Percentiles rank a stretch among this genome's conserved stretches.
phyloP scores from a whole-genome alignment of 352 stramenopile genomes.

The Phytophthora pseudosyringae region DNA sequence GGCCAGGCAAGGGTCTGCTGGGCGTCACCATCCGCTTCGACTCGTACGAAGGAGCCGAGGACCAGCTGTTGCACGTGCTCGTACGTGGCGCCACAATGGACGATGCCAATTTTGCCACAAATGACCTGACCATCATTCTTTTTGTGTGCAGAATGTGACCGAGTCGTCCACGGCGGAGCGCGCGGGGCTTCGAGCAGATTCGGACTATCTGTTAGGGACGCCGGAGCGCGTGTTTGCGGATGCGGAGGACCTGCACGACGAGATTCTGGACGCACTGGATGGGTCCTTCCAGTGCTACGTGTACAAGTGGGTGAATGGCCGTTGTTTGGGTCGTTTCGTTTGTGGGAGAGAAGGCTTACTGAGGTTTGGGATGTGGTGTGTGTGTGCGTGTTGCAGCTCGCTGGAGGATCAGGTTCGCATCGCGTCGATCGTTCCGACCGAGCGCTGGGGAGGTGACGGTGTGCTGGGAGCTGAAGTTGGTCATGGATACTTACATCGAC shows the following conservation, averaged over 20 bases:
- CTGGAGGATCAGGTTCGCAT: conserved; percentile 94
- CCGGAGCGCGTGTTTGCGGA: conserved; percentile 88
- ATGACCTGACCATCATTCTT: conserved; percentile 1
- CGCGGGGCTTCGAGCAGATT: conserved; percentile 87
- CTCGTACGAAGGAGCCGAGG: conserved; percentile 95
- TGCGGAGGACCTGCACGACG: conserved; percentile 88
- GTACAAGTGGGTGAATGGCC: conserved; percentile 88
- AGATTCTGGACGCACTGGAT: conserved; percentile 92
- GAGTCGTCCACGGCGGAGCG: conserved; percentile 89
- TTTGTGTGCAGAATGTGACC: conserved; percentile 71
- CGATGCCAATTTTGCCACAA: neutral
- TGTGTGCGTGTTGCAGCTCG: conserved; percentile 43
- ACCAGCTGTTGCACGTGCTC: conserved; percentile 96
- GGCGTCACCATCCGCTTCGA: conserved; percentile 98
- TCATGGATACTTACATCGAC: conserved; percentile 95
- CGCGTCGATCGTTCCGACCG: conserved; percentile 83
- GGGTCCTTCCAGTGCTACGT: conserved; percentile 97
- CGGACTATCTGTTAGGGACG: conserved; percentile 97
- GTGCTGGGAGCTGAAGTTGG: conserved; percentile 95
- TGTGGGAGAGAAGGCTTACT: neutral
- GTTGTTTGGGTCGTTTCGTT: neutral
- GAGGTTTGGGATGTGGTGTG: neutral
- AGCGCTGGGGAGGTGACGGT: conserved; percentile 91
- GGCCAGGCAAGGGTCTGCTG: conserved; percentile 94
- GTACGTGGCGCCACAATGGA: conserved; percentile 34